A percentile compares a stretch with the other conserved stretches of the same genome.
Evolutionary conservation across 2,329 filamentous ascomycete species (phyloP).

Genomic region (Cladosporium velox): DNA sequence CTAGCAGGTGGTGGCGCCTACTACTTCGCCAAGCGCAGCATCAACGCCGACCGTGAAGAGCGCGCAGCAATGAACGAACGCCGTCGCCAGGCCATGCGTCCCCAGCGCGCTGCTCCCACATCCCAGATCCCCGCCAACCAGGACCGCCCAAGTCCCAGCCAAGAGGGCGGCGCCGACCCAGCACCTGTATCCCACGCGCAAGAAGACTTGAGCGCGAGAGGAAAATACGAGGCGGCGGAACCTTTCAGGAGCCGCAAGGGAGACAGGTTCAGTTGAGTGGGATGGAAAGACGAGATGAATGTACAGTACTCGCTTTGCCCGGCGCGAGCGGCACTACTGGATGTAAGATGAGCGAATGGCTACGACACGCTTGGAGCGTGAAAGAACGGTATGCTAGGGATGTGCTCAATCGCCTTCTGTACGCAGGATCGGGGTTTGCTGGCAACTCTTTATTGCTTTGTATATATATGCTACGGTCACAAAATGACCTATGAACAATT

Average conservation of each 20-base stretch:
- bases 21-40: conserved; percentile 90
- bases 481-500: conserved; percentile 4
- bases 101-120: neutral
- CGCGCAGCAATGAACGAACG: conserved; percentile 71
- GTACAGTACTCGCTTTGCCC: conserved; percentile 18
- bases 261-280: conserved; percentile 67
- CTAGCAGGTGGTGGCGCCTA: conserved; percentile 88
- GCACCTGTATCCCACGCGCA: conserved; percentile 82
- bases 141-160: conserved; percentile 52
- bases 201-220: conserved; percentile 70
- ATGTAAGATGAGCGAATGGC: neutral
- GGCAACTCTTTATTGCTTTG: conserved; percentile 1
- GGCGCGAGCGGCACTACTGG: neutral
- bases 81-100: conserved; percentile 40
- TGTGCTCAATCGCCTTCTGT: neutral
- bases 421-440: neutral
- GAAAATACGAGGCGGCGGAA: conserved; percentile 81
- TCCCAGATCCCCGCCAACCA: neutral
- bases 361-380: neutral
- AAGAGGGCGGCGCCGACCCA: conserved; percentile 58
- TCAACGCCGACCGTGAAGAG: conserved; percentile 82
- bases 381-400: neutral
- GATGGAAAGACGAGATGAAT: neutral
- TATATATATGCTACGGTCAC: conserved; percentile 12
- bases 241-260: conserved; percentile 80